Base-by-base conservation (phyloP, 1,284 basidiomycete species). In the Puccinia horiana region DNA sequence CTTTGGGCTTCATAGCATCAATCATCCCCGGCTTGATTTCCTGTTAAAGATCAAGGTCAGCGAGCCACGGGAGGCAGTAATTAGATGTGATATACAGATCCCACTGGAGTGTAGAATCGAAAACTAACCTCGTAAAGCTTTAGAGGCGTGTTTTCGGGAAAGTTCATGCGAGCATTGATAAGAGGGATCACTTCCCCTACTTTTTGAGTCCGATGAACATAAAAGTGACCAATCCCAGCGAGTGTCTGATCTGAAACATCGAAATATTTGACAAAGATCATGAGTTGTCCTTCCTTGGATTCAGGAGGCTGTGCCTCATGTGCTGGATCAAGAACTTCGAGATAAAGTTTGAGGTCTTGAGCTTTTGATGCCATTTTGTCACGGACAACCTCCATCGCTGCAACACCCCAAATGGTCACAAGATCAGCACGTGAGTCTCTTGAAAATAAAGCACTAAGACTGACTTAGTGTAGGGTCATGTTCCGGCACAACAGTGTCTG, bases 11-110 rank as follows among this genome's bases (percentile, higher is more conserved):
- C 95, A 99, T 98, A 83, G 92, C 90, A 88, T 99, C 97, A 85
- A 99, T 98, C 96, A 99, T 99, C 83, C 95, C 95, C 14, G 97
- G 97, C 90, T 99, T 99, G 88, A 99, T 99, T 92, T 99, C 97
- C 93, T 94, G 81, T 76, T 40, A 44, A 20, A 63, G 75, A 47
- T 37, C 35, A 81, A n/a, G 37, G 23, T 29, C 56, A 58, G 5
- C n/a, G n/a, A n/a, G n/a, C n/a, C n/a, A n/a, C n/a, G n/a, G 29
- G 65, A 65, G 12, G 81, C 6, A 82, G 18, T 16, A 72, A 29
- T 29, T 16, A 32, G 14, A 37, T 29, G 40, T 26, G 0, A 11
- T n/a, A 44, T n/a, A 29, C 16, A 58, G 8, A 32, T 32, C 6
- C 23, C 2, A 14, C 40, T 0, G 8, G 9, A 9, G 3, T 8